These are phyloP conservation scores for Beauveria sp. DNA, from an alignment of 2,329 filamentous ascomycete genomes.

Conservation along the genomic window DNA sequence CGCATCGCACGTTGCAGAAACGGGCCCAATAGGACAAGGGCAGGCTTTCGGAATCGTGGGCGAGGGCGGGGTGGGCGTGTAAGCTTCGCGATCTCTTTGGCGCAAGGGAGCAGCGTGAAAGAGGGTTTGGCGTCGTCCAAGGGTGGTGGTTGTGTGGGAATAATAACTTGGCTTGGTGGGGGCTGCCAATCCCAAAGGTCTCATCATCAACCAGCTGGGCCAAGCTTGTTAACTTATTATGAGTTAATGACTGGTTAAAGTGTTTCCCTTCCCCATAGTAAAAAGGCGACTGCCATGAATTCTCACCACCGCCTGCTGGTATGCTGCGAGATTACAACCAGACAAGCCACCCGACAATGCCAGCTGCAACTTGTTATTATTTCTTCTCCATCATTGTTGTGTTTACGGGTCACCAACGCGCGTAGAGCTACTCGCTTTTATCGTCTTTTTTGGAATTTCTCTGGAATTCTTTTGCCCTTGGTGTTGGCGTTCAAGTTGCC, in stretches of 20 bases:
- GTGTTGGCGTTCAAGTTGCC: background rate
- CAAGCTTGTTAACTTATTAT: background rate
- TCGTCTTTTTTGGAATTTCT: background rate
- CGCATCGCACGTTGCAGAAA: background rate
- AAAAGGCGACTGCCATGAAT: background rate
- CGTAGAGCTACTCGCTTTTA: background rate
- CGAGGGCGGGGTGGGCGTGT: background rate
- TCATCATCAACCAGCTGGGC: background rate
- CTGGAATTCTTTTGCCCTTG: background rate
- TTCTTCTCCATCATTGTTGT: background rate
- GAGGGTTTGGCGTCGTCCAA: no score
- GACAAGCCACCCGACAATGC: background rate
- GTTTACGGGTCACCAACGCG: background rate
- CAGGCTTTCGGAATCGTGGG: background rate
- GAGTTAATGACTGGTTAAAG: background rate
- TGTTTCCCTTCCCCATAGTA: background rate
- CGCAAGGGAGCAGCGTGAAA: background rate
- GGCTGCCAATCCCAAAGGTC: background rate
- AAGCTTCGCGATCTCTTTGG: background rate
- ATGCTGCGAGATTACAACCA: slow-evolving; percentile 10
- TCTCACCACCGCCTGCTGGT: slow-evolving; percentile 2
- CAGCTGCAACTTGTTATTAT: slow-evolving; percentile 1
- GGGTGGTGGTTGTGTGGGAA: background rate
- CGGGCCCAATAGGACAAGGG: background rate
- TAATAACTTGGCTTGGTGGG: background rate